phyloP scores from a whole-genome alignment of 1,284 basidiomycete species.

The Irpex sp. region DNA sequence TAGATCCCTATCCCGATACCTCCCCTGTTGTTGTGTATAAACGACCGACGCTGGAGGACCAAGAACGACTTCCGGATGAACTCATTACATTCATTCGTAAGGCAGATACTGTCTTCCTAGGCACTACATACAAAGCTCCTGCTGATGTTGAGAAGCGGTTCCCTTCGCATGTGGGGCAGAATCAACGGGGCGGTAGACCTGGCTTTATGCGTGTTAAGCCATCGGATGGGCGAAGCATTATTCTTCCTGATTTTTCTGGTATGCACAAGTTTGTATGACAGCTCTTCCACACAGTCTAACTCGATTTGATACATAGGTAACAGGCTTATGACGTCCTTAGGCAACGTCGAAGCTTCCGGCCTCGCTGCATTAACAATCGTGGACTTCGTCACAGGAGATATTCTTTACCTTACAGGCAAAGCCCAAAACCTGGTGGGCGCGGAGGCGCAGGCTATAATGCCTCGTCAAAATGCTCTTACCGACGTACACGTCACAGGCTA shows the following conservation, averaged over 20 bases:
- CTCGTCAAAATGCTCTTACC: slow-evolving; percentile 49
- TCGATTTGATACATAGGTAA: slow-evolving; percentile 39
- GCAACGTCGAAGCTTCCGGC: slow-evolving; percentile 57
- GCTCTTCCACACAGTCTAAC: not conserved
- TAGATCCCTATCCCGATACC: slow-evolving; percentile 37
- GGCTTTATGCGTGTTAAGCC: slow-evolving; percentile 58
- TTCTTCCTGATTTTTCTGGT: slow-evolving; percentile 64
- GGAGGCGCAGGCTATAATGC: slow-evolving; percentile 50
- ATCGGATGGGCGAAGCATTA: slow-evolving; percentile 49
- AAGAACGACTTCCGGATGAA: slow-evolving; percentile 45
- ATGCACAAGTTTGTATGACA: slow-evolving; percentile 11
- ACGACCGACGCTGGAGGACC: slow-evolving; percentile 27
- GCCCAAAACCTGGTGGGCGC: slow-evolving; percentile 48
- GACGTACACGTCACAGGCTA: slow-evolving; percentile 48
- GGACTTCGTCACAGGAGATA: slow-evolving; percentile 49
- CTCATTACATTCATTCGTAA: slow-evolving; percentile 43
- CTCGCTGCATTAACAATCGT: slow-evolving; percentile 53
- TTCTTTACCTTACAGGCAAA: slow-evolving; percentile 60
- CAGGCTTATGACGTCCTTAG: slow-evolving; percentile 56
- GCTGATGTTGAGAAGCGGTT: slow-evolving; percentile 31
- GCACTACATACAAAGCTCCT: slow-evolving; percentile 44
- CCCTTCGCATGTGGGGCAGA: slow-evolving; percentile 61
- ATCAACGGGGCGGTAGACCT: slow-evolving; percentile 57
- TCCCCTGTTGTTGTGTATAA: slow-evolving; percentile 35
- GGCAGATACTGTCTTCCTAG: slow-evolving; percentile 54